Evolutionary conservation across 2,329 filamentous ascomycete genomes (phyloP), one percentile per base, ranked within the genome.

Genomic region (Fusarium paranaense): DNA sequence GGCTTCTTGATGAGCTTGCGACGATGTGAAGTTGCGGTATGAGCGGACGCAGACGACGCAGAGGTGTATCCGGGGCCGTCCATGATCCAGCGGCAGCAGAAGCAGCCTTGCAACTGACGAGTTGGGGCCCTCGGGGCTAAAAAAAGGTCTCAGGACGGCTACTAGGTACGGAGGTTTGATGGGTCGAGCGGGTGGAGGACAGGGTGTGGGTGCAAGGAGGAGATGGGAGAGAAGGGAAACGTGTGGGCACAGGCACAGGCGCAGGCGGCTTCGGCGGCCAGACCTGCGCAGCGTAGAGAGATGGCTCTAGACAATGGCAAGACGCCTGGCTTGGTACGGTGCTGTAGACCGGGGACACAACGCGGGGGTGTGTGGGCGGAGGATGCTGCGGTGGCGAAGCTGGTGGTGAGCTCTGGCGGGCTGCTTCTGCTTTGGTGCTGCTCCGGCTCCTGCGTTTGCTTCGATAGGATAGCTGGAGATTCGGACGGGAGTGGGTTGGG

Each of bases 1-100:
- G 89, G 89, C 81, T 90, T 90, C 85, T 92, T 92, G 80, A 89
- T 88, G 75, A 92, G 88, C 81, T 84, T 87, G 83, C 90, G 89
- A 83, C 90, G 89, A 74, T 88, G 86, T 69, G 86, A 87, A 78
- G 78, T 83, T 83, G 84, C 83, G 83, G 84, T 84, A 79, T 83
- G 81, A 75, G 82, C 78, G 64, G 76, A 78, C 57, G 76, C 75
- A 76, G 76, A 78, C 63, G 72, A 75, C 66, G 72, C 72, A 73
- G 72, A 75, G 65, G 72, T 73, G 79, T 81, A 81, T 78, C 82
- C 82, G 77, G 81, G 83, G 80, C 81, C 82, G 81, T 87, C 86
- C 86, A 88, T 88, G 84, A 83, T 86, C 81, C 77, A 76, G 70
- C 75, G 69, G 71, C 71, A 73, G 63, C 71, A 73, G 62, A 57